These are phyloP conservation scores for Aspergillus tamarii DNA, from an alignment of 2,329 filamentous ascomycete genomes.

Conservation along the genomic window DNA sequence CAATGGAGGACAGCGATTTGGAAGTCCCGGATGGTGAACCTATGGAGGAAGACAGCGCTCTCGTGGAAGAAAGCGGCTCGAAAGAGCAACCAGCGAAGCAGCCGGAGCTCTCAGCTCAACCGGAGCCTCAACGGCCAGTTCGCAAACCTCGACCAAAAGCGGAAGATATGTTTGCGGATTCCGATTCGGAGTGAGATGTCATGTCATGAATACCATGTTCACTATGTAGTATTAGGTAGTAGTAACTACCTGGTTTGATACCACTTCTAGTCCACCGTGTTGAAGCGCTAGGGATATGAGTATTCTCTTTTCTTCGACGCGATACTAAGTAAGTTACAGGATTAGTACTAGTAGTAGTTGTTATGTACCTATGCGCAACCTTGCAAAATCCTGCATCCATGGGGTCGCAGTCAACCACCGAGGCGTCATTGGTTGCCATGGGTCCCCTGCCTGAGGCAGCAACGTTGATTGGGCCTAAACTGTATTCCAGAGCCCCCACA, in stretches of 20 bases:
- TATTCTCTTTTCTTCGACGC: not conserved
- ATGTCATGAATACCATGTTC: constrained; percentile 1
- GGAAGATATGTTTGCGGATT: constrained; percentile 86
- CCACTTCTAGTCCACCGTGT: not conserved
- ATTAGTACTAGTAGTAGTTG: too few relatives aligned
- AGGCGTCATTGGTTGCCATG: not conserved
- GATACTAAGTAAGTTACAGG: not conserved
- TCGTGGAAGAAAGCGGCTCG: constrained; percentile 33
- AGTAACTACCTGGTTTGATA: not conserved
- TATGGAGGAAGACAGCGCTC: constrained; percentile 48
- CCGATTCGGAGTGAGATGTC: constrained; percentile 56
- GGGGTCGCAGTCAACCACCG: too few relatives aligned
- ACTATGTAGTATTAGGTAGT: not conserved
- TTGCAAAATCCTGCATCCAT: not conserved
- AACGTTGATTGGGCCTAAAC: constrained; percentile 7
- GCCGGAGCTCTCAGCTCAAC: constrained; percentile 29
- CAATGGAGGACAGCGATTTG: constrained; percentile 54
- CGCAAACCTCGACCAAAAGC: constrained; percentile 70
- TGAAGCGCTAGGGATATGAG: not conserved
- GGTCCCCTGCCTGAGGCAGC: not conserved
- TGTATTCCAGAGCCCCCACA: constrained; percentile 21
- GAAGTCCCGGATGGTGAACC: constrained; percentile 54
- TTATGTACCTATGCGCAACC: not conserved
- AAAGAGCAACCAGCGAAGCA: constrained; percentile 25
- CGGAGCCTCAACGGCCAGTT: constrained; percentile 34